phyloP scores from a whole-genome alignment of 768 basidiomycete genomes.

The Tricholoma sp. region DNA sequence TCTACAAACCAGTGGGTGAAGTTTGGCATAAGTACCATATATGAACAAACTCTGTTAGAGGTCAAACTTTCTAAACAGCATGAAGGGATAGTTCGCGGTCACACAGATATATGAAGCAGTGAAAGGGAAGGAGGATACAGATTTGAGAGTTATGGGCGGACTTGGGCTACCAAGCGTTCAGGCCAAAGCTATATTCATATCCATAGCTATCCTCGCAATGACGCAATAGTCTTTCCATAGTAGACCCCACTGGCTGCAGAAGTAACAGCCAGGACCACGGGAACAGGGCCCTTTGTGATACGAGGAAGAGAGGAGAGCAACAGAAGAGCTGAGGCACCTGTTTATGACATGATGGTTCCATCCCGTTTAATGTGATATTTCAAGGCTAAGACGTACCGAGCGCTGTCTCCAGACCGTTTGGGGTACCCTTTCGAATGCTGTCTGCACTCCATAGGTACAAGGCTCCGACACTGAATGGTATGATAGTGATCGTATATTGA shows the following conservation, averaged over 20 bases:
- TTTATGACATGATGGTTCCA: background rate
- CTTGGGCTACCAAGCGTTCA: background rate
- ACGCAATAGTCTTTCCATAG: slow-evolving; percentile 59
- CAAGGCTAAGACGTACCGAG: slow-evolving; percentile 48
- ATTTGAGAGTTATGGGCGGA: too few relatives aligned
- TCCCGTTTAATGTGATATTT: background rate
- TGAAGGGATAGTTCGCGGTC: background rate
- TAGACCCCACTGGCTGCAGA: slow-evolving; percentile 59
- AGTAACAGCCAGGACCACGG: slow-evolving; percentile 54
- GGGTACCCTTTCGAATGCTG: slow-evolving; percentile 63
- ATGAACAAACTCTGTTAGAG: too few relatives aligned
- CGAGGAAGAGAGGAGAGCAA: slow-evolving; percentile 73
- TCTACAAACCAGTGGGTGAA: too few relatives aligned
- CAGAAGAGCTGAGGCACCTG: slow-evolving; percentile 74
- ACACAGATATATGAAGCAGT: background rate
- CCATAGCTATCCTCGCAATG: slow-evolving; percentile 8
- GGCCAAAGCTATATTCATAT: background rate
- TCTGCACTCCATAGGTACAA: slow-evolving; percentile 79
- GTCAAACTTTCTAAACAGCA: background rate
- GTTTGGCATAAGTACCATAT: too few relatives aligned
- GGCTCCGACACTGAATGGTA: slow-evolving; percentile 55
- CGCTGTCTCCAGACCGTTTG: slow-evolving; percentile 74
- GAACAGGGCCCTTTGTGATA: slow-evolving; percentile 68
- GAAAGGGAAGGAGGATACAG: background rate
- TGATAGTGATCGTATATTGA: background rate